Base-by-base conservation (phyloP, 352 stramenopile species). In the Poterioochromonas sp. region DNA sequence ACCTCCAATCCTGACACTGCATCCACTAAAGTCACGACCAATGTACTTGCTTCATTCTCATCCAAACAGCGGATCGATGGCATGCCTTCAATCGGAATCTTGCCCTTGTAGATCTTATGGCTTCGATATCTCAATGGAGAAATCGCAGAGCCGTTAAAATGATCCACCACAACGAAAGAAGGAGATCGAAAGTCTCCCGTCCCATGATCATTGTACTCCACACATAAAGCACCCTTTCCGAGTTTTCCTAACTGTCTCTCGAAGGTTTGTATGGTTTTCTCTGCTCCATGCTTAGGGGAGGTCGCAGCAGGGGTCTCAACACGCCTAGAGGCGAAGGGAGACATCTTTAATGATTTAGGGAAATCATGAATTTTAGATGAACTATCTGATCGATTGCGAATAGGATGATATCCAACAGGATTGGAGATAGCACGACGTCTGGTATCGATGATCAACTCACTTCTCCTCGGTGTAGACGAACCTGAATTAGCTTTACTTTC, bases 211-310 rank as follows among this genome's bases (percentile, higher is more conserved):
- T 5, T 39, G 58, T 68, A 68, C 26, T 68, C 58, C 26, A 39
- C 26, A 39, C 58, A 68, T 18, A 68, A 39, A 37, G 34, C 11
- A 35, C 58, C 58, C 34, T 68, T 68, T 8, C 58, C 58, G 12
- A 68, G 12, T 26, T 68, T 68, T 68, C 58, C 58, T 26, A 68
- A 40, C 34, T 68, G 58, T 37, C 58, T 5, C 58, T 68, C 58
- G 34, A 68, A 68, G 12, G 58, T 68, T 26, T 68, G 58, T n/a
- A n/a, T n/a, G n/a, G n/a, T n/a, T 26, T 58, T 58, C 15, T 58
- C 26, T 15, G 47, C 47, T 26, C 26, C 15, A 58, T 58, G 47
- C 47, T 26, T 15, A 26, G 47, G 47, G 47, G 15, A 26, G 47
- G 15, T 26, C 15, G 47, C 47, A 58, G 47, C 15, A n/a, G n/a